A percentile compares a stretch with the other conserved stretches of the same genome.
Conservation (phyloP, 257 asterid species). For the Solanum chiquidenum region DNA sequence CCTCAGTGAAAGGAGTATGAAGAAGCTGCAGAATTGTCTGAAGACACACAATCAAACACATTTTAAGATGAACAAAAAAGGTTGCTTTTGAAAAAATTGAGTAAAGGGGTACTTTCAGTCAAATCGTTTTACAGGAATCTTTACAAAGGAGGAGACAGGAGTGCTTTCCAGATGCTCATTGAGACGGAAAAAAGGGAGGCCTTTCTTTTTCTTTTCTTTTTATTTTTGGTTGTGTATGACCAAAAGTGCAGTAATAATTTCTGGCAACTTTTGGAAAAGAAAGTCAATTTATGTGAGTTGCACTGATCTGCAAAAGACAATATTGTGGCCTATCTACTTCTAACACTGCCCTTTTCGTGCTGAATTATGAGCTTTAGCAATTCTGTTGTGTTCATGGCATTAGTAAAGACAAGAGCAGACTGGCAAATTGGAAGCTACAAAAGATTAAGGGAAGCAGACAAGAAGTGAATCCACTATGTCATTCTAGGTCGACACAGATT, state of each 20-base stretch:
- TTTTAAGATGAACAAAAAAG: not conserved
- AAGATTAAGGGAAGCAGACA: not conserved
- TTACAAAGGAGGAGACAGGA: not conserved
- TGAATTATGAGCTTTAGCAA: not conserved
- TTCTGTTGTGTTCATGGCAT: not conserved
- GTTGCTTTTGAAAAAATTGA: not conserved
- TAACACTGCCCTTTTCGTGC: not conserved
- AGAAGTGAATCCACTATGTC: not conserved
- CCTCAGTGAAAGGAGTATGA: not conserved
- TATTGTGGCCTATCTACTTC: not conserved
- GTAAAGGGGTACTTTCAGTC: not conserved
- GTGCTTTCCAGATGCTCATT: not conserved
- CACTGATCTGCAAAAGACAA: not conserved
- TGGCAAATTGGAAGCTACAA: not conserved
- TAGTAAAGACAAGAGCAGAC: not conserved
- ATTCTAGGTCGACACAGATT: not conserved
- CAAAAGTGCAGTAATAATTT: not conserved
- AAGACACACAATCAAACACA: not conserved
- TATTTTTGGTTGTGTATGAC: not conserved
- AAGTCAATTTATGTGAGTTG: not conserved
- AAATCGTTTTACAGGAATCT: not conserved
- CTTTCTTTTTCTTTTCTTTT: not conserved
- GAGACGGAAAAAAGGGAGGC: not conserved
- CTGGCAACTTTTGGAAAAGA: not conserved
- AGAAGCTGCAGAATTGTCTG: not conserved